Evolutionary conservation across 148 eudicot species (phyloP).

Genomic region (Rhododendron henanense): DNA sequence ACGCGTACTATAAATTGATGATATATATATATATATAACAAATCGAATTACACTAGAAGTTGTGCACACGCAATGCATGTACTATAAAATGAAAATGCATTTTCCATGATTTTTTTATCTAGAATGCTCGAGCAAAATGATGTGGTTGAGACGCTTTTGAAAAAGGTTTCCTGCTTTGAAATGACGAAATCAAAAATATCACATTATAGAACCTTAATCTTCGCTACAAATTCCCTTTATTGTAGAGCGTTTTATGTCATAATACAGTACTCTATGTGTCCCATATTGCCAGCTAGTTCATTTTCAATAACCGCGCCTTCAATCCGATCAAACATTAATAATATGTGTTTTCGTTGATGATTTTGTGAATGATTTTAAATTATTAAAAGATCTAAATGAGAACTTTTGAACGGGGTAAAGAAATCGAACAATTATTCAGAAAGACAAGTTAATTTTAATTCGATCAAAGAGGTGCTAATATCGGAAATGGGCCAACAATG

Average conservation of each 20-base stretch:
- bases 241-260: background rate
- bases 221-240: background rate
- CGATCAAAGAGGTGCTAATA: background rate
- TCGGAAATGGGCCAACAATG: background rate
- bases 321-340: too few species aligned
- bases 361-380: background rate
- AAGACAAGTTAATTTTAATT: background rate
- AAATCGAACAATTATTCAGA: background rate
- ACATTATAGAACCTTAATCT: background rate
- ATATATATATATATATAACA: background rate
- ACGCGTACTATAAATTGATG: background rate
- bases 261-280: too few species aligned
- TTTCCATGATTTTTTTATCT: background rate
- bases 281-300: background rate
- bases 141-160: background rate
- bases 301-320: background rate
- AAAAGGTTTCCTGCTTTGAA: background rate
- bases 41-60: background rate
- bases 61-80: background rate
- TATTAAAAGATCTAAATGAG: background rate
- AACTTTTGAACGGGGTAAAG: background rate
- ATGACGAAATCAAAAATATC: background rate
- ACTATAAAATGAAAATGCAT: background rate
- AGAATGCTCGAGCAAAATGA: background rate
- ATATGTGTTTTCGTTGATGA: background rate